Percentiles rank a stretch among this genome's conserved stretches.
Conservation (phyloP, 768 basidiomycete species). For the Rhodotorula kratochvilovae region DNA sequence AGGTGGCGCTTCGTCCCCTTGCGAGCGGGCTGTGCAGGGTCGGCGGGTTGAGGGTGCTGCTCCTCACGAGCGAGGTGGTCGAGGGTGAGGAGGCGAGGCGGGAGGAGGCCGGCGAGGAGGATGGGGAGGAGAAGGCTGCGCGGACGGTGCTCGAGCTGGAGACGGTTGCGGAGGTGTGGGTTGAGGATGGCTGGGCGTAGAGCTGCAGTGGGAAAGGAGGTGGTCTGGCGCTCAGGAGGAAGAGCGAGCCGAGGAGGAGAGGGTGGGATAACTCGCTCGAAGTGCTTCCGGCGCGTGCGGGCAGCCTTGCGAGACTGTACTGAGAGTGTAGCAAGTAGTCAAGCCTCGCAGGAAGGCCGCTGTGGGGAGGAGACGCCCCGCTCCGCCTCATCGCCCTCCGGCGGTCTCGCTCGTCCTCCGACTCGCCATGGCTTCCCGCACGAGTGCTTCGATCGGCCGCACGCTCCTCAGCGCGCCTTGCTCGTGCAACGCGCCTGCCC, state of each 20-base stretch:
- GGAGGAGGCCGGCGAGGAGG: background rate
- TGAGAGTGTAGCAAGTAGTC: too few relatives aligned
- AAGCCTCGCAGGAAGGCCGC: too few relatives aligned
- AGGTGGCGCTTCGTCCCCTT: background rate
- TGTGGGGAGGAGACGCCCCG: too few relatives aligned
- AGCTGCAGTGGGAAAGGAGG: background rate
- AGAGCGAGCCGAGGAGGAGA: background rate
- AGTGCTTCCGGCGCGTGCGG: background rate
- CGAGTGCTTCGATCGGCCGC: background rate
- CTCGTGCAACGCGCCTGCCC: background rate
- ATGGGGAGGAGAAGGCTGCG: background rate
- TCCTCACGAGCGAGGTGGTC: background rate
- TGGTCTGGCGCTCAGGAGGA: too few relatives aligned
- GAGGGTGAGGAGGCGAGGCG: background rate
- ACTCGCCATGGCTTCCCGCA: background rate
- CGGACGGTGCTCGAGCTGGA: background rate
- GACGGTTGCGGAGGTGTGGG: slow-evolving; percentile 4
- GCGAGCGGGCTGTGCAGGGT: background rate
- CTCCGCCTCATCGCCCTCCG: background rate
- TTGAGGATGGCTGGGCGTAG: background rate
- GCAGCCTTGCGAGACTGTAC: too few relatives aligned
- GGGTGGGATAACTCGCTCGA: background rate
- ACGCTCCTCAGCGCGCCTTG: background rate
- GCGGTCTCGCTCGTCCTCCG: background rate
- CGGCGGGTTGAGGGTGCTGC: slow-evolving; percentile 6